Evolutionary conservation across 1,284 basidiomycete genomes (phyloP), one percentile per base, ranked within the genome.

Genomic region (Cryptococcus sp.): DNA sequence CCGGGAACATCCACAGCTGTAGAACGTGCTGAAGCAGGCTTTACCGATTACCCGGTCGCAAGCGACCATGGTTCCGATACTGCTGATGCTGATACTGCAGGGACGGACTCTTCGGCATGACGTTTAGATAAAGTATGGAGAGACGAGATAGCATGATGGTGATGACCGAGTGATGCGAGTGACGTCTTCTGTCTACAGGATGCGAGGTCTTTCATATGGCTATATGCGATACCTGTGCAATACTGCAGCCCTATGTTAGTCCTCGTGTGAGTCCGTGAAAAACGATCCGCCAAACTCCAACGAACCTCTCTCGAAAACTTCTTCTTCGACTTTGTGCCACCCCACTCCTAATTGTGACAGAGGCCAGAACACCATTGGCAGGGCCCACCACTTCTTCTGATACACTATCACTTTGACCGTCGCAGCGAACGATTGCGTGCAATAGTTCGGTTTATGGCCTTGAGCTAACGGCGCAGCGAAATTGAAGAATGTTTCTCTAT

Each of bases 281-380:
- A 58, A 62, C 13, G 52, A 63, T 13, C 68, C 68, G 19, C 68
- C 68, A 60, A 67, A 69, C 52, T 69, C 68, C 51, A 69, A 46
- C 30, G 59, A 62, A 8, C 66, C 66, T 19, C 59, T 39, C 20
- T 58, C 58, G 39, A 62, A 69, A 15, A 25, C 48, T 23, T 60
- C 55, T 40, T 47, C 52, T 23, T 66, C 67, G 41, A 53, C 49
- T 47, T 45, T 23, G 6, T 13, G 48, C 59, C 60, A 62, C 30
- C 30, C 30, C 30, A 35, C 7, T 35, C 30, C 30, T 8, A 35
- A 35, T 13, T 13, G 55, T 5, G 19, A 17, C 30, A 35, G 13
- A 35, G 30, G 30, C 59, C 61, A 63, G 1, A 58, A 60, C 30
- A 8, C 30, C 30, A 35, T 35, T 13, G 8, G 13, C 8, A 35